A percentile compares a stretch with the other conserved stretches of the same genome.
phyloP scores from a whole-genome alignment of 257 asterid genomes.

The Oldenlandia corymbosa region DNA sequence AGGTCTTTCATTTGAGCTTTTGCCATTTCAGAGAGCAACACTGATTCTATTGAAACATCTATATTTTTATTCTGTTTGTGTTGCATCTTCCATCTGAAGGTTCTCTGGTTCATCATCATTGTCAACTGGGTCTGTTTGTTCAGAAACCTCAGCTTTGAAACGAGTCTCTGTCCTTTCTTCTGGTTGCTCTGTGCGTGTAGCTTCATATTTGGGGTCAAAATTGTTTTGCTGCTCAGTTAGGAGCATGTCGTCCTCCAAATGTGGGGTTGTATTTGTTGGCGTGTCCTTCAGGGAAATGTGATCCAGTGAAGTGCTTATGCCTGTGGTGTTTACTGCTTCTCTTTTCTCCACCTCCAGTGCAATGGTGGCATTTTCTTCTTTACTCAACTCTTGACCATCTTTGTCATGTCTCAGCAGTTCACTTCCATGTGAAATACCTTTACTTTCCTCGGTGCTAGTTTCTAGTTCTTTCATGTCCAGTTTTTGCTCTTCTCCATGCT shows the following conservation, averaged over 20 bases:
- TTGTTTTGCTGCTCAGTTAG: conserved; percentile 2
- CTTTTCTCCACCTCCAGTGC: conserved; percentile 8
- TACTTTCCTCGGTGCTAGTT: conserved; percentile 5
- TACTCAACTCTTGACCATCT: conserved; percentile 9
- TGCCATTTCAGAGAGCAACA: conserved; percentile 13
- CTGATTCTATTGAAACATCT: conserved; percentile 14
- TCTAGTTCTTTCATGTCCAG: background rate
- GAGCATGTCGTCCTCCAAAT: conserved; percentile 7
- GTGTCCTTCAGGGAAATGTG: conserved; percentile 10
- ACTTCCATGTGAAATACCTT: conserved; percentile 11
- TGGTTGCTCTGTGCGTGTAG: conserved; percentile 1
- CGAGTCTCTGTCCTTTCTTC: conserved; percentile 13
- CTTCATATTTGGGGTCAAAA: conserved; percentile 15
- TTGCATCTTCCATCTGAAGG: conserved; percentile 18
- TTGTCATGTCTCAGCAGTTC: conserved; percentile 2
- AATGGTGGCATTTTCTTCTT: conserved; percentile 10
- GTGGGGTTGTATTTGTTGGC: background rate
- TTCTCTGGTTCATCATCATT: conserved; percentile 16
- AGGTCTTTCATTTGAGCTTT: conserved; percentile 10
- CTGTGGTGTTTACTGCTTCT: background rate
- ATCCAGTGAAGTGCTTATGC: conserved; percentile 2
- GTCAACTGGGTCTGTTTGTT: conserved; percentile 19
- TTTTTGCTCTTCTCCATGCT: conserved; percentile 13
- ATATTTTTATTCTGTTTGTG: conserved; percentile 25
- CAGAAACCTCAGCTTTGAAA: conserved; percentile 16